phyloP scores from a whole-genome alignment of 495 filamentous ascomycete genomes.

The Hypoxylon cercidicola region DNA sequence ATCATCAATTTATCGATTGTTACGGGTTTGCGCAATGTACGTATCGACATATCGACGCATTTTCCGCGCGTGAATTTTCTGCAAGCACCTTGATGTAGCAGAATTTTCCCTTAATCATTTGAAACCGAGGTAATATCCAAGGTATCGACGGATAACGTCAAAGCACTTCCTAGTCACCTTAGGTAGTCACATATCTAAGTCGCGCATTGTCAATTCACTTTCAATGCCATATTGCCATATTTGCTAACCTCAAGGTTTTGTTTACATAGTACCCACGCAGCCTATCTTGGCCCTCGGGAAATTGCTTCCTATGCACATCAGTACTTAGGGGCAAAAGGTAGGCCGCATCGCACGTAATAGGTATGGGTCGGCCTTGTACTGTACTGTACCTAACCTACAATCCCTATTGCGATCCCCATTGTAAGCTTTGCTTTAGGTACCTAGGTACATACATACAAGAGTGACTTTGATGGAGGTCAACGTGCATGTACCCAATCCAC shows the following conservation, averaged over 20 bases:
- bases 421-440: too few species aligned
- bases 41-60: conserved; percentile 9
- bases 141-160: too few species aligned
- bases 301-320: conserved; percentile 42
- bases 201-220: too few species aligned
- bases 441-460: too few species aligned
- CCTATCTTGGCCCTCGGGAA: conserved; percentile 29
- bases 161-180: too few species aligned
- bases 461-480: too few species aligned
- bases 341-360: conserved; percentile 28
- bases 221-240: too few species aligned
- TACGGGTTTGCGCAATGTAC: background rate
- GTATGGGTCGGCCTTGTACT: conserved; percentile 23
- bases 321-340: conserved; percentile 33
- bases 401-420: too few species aligned
- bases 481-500: conserved; percentile 4
- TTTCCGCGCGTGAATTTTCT: conserved; percentile 31
- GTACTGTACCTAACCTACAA: conserved; percentile 2
- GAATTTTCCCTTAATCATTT: too few species aligned
- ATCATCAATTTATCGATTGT: conserved; percentile 7
- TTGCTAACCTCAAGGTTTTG: conserved; percentile 8
- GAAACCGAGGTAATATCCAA: too few species aligned
- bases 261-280: conserved; percentile 14
- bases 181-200: too few species aligned
- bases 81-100: too few species aligned